A percentile compares a stretch with the other conserved stretches of the same genome.
phyloP scores from a whole-genome alignment of 2,329 filamentous ascomycete genomes.

The Graphilbum sp. region DNA sequence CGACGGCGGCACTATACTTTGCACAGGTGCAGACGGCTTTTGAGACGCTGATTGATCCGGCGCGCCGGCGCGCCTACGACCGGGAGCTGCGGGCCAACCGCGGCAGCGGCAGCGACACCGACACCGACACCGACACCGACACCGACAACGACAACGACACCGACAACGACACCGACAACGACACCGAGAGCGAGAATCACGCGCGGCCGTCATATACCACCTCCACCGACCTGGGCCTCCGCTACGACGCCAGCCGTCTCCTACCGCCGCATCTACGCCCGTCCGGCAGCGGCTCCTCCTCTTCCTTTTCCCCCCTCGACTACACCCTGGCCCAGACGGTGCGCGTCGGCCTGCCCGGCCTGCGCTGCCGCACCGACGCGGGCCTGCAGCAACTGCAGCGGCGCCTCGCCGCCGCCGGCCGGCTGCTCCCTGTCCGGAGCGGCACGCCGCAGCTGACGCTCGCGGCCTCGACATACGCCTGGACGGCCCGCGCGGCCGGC shows the following conservation, averaged over 20 bases:
- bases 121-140: conserved; percentile 6
- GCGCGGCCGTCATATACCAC: conserved; percentile 8
- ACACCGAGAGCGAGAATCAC: neutral
- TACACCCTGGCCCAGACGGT: conserved; percentile 23
- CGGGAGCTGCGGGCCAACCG: conserved; percentile 8
- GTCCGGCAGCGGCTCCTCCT: conserved; percentile 1
- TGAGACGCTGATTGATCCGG: conserved; percentile 29
- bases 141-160: conserved; percentile 11
- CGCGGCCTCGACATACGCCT: conserved; percentile 23
- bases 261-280: conserved; percentile 3
- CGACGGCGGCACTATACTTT: conserved; percentile 24
- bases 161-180: conserved; percentile 1
- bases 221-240: conserved; percentile 21
- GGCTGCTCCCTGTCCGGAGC: conserved; percentile 7
- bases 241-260: conserved; percentile 17
- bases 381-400: conserved; percentile 6
- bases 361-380: conserved; percentile 13
- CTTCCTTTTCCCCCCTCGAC: conserved; percentile 17
- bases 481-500: conserved; percentile 2
- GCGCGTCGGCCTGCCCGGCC: conserved; percentile 17
- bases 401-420: neutral
- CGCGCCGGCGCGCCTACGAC: conserved; percentile 25
- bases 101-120: conserved; percentile 11
- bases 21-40: conserved; percentile 25
- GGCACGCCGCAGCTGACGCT: conserved; percentile 20